Evolutionary conservation across 495 filamentous ascomycete genomes (phyloP).

Genomic region (Podospora bellae-mahoneyi): DNA sequence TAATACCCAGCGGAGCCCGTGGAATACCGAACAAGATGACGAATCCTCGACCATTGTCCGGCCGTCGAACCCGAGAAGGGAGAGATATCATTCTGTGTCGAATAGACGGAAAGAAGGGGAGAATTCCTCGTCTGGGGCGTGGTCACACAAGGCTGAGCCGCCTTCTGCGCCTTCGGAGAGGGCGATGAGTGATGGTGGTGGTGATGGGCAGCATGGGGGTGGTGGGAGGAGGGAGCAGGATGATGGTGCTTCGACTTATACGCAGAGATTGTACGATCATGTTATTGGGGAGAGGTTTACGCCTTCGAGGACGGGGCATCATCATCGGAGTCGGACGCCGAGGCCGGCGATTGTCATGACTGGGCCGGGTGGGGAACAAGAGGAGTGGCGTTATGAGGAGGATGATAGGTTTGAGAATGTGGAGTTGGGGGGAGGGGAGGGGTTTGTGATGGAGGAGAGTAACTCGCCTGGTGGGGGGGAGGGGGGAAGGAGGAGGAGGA

Average conservation of each 20-base stretch:
- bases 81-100: not conserved
- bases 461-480: not conserved
- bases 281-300: not conserved
- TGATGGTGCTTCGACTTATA: not conserved
- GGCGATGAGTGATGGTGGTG: not conserved
- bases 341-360: not conserved
- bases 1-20: not conserved
- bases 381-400: not conserved
- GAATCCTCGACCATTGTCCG: not conserved
- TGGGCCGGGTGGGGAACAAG: not conserved
- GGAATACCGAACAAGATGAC: not conserved
- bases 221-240: not conserved
- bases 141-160: conserved; percentile 9
- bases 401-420: conserved; percentile 3
- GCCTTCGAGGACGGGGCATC: not conserved
- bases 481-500: not conserved
- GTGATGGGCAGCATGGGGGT: not conserved
- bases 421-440: not conserved
- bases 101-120: not conserved
- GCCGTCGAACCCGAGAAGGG: not conserved
- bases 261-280: not conserved
- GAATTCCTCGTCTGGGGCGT: conserved; percentile 1
- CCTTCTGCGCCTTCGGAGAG: conserved; percentile 1
- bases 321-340: not conserved
- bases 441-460: not conserved